Evolutionary conservation across 2,329 filamentous ascomycete genomes (phyloP), one percentile per base, ranked within the genome.

Genomic region (Sclerotinia nivalis): DNA sequence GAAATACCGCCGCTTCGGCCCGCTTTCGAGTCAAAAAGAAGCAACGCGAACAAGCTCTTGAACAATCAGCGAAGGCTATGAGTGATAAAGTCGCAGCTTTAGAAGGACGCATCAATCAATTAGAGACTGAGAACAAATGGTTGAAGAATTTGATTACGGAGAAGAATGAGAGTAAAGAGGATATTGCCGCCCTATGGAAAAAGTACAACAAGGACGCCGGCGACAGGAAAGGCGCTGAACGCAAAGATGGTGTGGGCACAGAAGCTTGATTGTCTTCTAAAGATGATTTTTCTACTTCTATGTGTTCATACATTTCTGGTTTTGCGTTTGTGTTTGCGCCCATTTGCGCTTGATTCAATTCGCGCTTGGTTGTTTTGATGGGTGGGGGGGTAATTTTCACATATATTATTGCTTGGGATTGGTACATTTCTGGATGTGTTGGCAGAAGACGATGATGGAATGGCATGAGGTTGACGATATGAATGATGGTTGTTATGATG

Each of bases 1-100:
- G 93, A 73, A 97, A 97, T 82, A 96, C 93, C 2, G 93, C 93
- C 45, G 93, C 93, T 69, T 93, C 90, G 74, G 93, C 93, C 25
- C 91, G 93, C 64, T 97, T 97, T 86, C 91, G 93, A 71, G 89
- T 96, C 79, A 97, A 97, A 88, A 97, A 97, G 90, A 97, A 97
- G 88, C 92, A 96, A 82, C 90, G 93, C 65, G 93, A 97, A 83
- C 91, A 94, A 80, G 91, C 92, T 12, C 88, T 96, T 66, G 92
- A 95, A 80, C 89, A 88, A 77, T 90, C 88, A 4, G 90, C 93
- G 76, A 93, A 93, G 80, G 93, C 96, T 75, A 92, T 95, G 82
- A 88, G 88, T 40, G 91, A 96, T 59, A 93, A 93, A 82, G 91
- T 94, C 66, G 84, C 87, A 25, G 83, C 84, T 25, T 85, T 97